Base-by-base conservation (phyloP, 805 yeast genomes). In the Yamadazyma nakazawae region DNA sequence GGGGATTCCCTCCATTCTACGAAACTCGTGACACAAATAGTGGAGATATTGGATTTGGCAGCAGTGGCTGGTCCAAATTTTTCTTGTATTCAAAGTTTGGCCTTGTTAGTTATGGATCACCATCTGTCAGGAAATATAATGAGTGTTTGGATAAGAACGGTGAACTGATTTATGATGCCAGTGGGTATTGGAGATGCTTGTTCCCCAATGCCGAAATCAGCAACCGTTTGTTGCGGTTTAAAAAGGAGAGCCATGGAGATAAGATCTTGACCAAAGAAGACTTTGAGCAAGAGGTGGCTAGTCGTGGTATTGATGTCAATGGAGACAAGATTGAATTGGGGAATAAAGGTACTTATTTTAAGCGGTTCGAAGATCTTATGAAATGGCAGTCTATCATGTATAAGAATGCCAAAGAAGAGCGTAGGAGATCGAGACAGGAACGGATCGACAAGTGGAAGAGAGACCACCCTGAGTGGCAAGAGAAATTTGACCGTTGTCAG, bases 141-240 rank as follows among this genome's bases (percentile, higher is more conserved):
- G 72, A 78, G 39, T 92, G 98, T 64, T 55, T 76, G 51, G 78
- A 77, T 17, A 66, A 75, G 31, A 68, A 80, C 8, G 98, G 99
- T 2, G 66, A 76, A 6, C 79, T 88, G 0, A 82, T 81, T 11
- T 92, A 97, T 97, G 95, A 89, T 60, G 67, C 79, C 32, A 73
- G 76, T 18, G 98, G 97, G 0, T 78, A 82, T 63, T 92, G 97
- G 97, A 79, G 91, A 59, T 92, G 98, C 66, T 68, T 92, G 39
- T 85, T 91, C 63, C 96, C 96, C 11, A 74, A 74, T 53, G 49
- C 64, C 30, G 58, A 66, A 63, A 40, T 70, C 50, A 52, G 74
- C 55, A 42, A 70, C 57, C 47, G 60, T 48, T 37, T 68, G 44
- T 53, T 70, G 62, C 50, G 52, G 56, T 43, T 54, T 53, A 57